phyloP scores from a whole-genome alignment of 2,329 filamentous ascomycete genomes.

The Canariomyces notabilis region DNA sequence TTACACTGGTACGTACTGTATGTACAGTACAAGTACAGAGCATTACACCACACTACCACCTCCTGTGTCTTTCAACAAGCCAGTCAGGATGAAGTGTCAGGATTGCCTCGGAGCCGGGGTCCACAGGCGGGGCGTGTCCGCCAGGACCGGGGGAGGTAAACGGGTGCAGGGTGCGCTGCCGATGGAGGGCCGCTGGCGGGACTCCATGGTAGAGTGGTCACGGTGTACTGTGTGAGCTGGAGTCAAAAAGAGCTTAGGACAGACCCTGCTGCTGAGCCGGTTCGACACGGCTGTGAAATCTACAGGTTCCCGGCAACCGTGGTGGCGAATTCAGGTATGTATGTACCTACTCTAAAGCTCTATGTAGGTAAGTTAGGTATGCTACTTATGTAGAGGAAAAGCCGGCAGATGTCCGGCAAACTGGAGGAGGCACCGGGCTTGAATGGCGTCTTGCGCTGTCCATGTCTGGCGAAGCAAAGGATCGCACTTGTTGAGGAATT shows the following conservation, averaged over 20 bases:
- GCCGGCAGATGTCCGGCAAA: too few species aligned
- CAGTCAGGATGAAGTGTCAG: not conserved
- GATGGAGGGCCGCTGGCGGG: not conserved
- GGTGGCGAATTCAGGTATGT: too few species aligned
- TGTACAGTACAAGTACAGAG: too few species aligned
- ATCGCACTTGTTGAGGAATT: not conserved
- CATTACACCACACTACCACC: not conserved
- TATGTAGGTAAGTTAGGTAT: too few species aligned
- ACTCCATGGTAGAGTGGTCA: not conserved
- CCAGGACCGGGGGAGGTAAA: conserved; percentile 12
- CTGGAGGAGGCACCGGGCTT: too few species aligned
- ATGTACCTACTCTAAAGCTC: too few species aligned
- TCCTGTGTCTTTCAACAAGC: not conserved
- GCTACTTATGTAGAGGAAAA: too few species aligned
- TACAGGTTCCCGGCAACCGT: too few species aligned
- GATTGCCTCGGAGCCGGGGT: conserved; percentile 6
- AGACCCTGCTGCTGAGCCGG: not conserved
- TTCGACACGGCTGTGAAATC: not conserved
- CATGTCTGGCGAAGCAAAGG: not conserved
- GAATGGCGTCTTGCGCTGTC: too few species aligned
- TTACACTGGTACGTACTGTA: too few species aligned
- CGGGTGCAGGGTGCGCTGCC: conserved; percentile 3
- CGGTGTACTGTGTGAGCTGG: too few species aligned
- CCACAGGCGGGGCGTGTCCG: conserved; percentile 14
- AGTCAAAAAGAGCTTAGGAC: too few species aligned